Conservation (phyloP, 305 asterid species). For the Fraxinus albicans region DNA sequence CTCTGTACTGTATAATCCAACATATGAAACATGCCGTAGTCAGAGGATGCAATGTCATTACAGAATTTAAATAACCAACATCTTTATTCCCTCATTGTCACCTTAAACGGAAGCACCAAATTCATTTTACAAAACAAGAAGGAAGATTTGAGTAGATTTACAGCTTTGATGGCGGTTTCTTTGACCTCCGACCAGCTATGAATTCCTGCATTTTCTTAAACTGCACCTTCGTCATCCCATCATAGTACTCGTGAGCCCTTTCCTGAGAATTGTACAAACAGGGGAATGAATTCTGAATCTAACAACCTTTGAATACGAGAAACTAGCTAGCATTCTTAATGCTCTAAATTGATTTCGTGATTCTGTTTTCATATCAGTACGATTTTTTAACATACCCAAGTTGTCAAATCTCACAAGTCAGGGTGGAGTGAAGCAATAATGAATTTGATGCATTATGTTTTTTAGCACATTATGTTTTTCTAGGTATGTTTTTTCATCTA, state of each 20-base stretch:
- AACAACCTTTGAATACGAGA: neutral
- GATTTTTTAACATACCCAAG: neutral
- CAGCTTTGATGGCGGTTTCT: conserved; percentile 64
- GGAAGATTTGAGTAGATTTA: conserved; percentile 22
- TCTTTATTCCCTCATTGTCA: neutral
- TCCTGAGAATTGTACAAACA: conserved; percentile 44
- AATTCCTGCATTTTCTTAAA: conserved; percentile 90
- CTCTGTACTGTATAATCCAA: neutral
- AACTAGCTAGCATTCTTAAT: neutral
- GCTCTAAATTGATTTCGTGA: neutral
- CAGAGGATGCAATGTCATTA: neutral
- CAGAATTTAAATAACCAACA: conserved; percentile 4
- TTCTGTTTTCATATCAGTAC: neutral
- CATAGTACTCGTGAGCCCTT: conserved; percentile 78
- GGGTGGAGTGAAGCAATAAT: neutral
- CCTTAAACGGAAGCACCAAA: conserved; percentile 12
- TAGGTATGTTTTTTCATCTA: too few relatives aligned
- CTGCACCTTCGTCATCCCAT: conserved; percentile 86
- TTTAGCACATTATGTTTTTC: neutral
- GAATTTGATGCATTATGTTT: neutral
- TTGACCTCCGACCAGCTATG: conserved; percentile 68
- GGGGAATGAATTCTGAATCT: neutral
- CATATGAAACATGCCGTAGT: neutral
- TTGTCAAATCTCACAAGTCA: neutral
- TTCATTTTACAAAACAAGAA: neutral